phyloP scores from a whole-genome alignment of 148 eudicot genomes.

The Rhododendron molle region DNA sequence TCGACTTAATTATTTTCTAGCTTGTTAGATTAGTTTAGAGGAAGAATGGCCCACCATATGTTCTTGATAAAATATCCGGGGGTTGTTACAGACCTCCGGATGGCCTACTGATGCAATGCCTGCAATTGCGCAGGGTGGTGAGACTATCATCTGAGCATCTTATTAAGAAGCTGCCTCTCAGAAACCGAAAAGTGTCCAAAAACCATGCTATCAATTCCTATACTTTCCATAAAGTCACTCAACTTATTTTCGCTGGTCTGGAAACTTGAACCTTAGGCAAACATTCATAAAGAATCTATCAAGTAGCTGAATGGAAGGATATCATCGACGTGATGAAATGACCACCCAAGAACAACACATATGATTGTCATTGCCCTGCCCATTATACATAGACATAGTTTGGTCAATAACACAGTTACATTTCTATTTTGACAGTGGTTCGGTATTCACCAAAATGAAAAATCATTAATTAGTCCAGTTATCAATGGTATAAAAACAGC shows the following conservation, averaged over 20 bases:
- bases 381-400: constrained; percentile 11
- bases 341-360: constrained; percentile 84
- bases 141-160: constrained; percentile 1
- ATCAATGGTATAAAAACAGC: neutral
- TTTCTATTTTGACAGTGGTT: neutral
- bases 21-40: neutral
- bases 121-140: neutral
- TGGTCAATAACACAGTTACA: neutral
- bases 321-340: constrained; percentile 89
- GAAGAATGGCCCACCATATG: neutral
- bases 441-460: neutral
- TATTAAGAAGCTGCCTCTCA: neutral
- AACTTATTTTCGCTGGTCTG: neutral
- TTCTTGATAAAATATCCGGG: neutral
- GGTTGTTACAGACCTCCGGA: neutral
- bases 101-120: neutral
- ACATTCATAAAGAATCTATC: neutral
- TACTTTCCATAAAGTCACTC: neutral
- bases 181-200: neutral
- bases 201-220: neutral
- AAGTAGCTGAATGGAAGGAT: constrained; percentile 82
- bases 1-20: neutral
- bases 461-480: neutral
- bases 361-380: constrained; percentile 87
- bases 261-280: constrained; percentile 1